Evolutionary conservation across 2,329 filamentous ascomycete species (phyloP).

Genomic region (Volutella citrinella): DNA sequence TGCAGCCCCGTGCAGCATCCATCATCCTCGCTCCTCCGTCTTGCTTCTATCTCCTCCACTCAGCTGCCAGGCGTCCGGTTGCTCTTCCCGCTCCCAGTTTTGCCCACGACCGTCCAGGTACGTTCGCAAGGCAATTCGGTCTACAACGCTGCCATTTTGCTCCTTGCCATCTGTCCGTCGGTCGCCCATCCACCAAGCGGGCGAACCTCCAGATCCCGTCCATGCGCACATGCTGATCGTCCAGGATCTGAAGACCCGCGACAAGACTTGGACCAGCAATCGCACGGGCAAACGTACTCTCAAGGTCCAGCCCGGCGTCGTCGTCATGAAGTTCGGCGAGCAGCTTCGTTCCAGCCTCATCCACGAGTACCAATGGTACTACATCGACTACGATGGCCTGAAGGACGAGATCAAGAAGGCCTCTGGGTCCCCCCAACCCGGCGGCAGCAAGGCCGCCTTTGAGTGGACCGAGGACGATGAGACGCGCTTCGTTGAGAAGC

Average conservation of each 20-base stretch:
- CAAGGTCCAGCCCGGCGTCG: slow-evolving; percentile 45
- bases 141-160: not conserved
- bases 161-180: not conserved
- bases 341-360: slow-evolving; percentile 95
- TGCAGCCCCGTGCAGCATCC: not conserved
- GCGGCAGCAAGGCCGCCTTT: slow-evolving; percentile 45
- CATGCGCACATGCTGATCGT: slow-evolving; percentile 49
- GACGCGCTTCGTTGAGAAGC: slow-evolving; percentile 77
- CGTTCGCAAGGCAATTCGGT: no score
- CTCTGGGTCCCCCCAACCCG: slow-evolving; percentile 47
- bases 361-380: slow-evolving; percentile 96
- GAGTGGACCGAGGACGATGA: slow-evolving; percentile 93
- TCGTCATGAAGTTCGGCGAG: slow-evolving; percentile 86
- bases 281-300: slow-evolving; percentile 24
- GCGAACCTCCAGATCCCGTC: slow-evolving; percentile 14
- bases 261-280: slow-evolving; percentile 39
- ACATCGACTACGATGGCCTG: slow-evolving; percentile 94
- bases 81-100: no score
- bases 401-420: slow-evolving; percentile 81
- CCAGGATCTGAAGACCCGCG: slow-evolving; percentile 45
- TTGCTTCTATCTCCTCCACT: no score
- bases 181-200: not conserved
- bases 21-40: no score
- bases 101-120: no score
- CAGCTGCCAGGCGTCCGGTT: no score